Evolutionary conservation across 257 asterid genomes (phyloP).

Genomic region (Solanum chilense): DNA sequence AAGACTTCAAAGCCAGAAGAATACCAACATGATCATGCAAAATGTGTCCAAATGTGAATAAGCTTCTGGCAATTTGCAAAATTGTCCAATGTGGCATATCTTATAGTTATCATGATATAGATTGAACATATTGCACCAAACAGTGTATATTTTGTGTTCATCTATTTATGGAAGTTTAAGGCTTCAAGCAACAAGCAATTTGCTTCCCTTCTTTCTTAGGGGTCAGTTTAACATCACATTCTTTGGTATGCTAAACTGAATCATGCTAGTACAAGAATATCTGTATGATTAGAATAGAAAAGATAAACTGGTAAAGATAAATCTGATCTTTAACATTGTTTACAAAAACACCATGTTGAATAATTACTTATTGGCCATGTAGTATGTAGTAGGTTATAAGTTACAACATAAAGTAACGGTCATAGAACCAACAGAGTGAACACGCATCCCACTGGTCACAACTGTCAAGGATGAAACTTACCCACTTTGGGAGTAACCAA

Average conservation of each 20-base stretch:
- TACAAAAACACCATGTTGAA: neutral
- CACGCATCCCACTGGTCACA: neutral
- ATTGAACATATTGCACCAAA: neutral
- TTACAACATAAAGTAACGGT: neutral
- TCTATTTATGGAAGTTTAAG: neutral
- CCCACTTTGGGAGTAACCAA: neutral
- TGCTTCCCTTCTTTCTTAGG: neutral
- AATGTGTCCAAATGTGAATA: neutral
- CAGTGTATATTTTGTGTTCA: neutral
- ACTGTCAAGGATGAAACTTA: neutral
- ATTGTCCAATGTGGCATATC: neutral
- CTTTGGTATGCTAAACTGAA: neutral
- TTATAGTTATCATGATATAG: neutral
- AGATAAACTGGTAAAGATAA: neutral
- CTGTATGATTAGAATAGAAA: neutral
- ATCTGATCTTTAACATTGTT: neutral
- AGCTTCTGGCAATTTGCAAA: neutral
- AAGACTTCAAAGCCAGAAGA: neutral
- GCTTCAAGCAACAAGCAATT: neutral
- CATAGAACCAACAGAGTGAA: neutral
- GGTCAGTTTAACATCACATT: neutral
- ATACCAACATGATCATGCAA: neutral
- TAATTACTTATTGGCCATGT: neutral
- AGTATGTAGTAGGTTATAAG: neutral
- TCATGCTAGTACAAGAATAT: neutral